Percentiles rank a stretch among this genome's conserved stretches.
phyloP scores from a whole-genome alignment of 1,139 yeast species.

The Blastobotrys apis region DNA sequence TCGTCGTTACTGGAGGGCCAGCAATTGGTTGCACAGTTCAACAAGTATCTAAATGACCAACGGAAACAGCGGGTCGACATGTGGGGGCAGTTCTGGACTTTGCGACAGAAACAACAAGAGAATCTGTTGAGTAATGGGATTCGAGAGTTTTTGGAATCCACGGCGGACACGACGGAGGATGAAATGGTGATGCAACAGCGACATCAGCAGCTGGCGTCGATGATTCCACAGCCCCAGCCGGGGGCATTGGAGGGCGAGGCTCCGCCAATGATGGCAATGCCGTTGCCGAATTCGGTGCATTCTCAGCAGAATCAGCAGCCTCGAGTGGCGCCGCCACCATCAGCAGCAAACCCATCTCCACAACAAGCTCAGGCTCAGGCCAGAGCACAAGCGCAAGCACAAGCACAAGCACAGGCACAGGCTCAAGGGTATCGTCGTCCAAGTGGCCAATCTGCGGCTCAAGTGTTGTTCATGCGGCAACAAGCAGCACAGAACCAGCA shows the following conservation, averaged over 20 bases:
- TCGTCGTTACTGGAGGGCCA: conserved; percentile 28
- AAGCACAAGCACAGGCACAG: conserved; percentile 14
- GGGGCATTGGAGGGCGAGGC: conserved; percentile 27
- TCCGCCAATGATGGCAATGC: conserved; percentile 22
- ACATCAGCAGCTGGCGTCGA: conserved; percentile 9
- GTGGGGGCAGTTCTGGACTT: conserved; percentile 36
- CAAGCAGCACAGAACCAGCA: conserved; percentile 12
- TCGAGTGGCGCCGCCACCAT: background rate
- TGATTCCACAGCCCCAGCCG: conserved; percentile 18
- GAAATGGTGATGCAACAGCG: conserved; percentile 9
- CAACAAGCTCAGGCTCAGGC: conserved; percentile 5
- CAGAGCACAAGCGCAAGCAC: conserved; percentile 16
- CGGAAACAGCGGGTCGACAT: conserved; percentile 28
- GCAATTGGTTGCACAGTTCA: conserved; percentile 32
- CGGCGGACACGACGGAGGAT: conserved; percentile 12
- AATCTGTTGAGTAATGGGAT: conserved; percentile 15
- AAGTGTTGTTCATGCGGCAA: conserved; percentile 8
- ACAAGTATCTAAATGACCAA: conserved; percentile 28
- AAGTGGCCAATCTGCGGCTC: conserved; percentile 12
- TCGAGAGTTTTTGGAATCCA: conserved; percentile 14
- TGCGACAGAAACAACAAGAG: conserved; percentile 18
- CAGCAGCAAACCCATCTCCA: conserved; percentile 3
- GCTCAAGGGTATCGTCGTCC: conserved; percentile 6
- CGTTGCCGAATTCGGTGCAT: conserved; percentile 22
- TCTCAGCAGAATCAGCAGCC: conserved; percentile 1